Percentiles rank a stretch among this genome's conserved stretches.
phyloP scores from a whole-genome alignment of 2,329 filamentous ascomycete species.

The Penicillium sp. region DNA sequence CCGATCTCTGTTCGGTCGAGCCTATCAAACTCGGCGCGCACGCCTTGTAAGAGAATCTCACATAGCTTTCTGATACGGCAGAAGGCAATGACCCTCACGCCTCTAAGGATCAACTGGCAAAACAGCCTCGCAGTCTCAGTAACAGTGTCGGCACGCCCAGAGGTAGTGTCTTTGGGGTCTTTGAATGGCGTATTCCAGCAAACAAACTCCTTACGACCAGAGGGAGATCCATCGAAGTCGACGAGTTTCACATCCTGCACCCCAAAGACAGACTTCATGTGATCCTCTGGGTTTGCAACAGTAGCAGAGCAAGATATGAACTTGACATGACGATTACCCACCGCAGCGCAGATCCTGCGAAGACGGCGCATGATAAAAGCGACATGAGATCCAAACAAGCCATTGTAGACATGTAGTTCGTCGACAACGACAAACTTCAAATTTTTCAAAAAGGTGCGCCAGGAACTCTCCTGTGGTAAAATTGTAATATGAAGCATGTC shows the following conservation, averaged over 20 bases:
- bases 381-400: constrained; percentile 88
- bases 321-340: constrained; percentile 79
- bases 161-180: constrained; percentile 80
- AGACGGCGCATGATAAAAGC: constrained; percentile 91
- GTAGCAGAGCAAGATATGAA: constrained; percentile 98
- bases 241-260: constrained; percentile 75
- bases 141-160: constrained; percentile 78
- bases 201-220: constrained; percentile 87
- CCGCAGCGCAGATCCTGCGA: constrained; percentile 79
- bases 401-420: constrained; percentile 95
- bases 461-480: constrained; percentile 83
- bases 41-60: constrained; percentile 75
- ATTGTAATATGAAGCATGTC: constrained; percentile 98
- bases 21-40: constrained; percentile 71
- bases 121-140: constrained; percentile 86
- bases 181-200: constrained; percentile 98
- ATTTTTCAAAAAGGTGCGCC: constrained; percentile 85
- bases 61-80: constrained; percentile 85
- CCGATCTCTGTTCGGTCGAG: constrained; percentile 73
- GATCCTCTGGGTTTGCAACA: constrained; percentile 84
- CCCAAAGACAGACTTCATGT: constrained; percentile 94
- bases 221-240: constrained; percentile 89
- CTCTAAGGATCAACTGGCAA: constrained; percentile 81
- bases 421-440: constrained; percentile 86
- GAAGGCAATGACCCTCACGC: constrained; percentile 89